Conservation (phyloP, 23 red algal species). For the Cyanidioschyzon merolae region DNA sequence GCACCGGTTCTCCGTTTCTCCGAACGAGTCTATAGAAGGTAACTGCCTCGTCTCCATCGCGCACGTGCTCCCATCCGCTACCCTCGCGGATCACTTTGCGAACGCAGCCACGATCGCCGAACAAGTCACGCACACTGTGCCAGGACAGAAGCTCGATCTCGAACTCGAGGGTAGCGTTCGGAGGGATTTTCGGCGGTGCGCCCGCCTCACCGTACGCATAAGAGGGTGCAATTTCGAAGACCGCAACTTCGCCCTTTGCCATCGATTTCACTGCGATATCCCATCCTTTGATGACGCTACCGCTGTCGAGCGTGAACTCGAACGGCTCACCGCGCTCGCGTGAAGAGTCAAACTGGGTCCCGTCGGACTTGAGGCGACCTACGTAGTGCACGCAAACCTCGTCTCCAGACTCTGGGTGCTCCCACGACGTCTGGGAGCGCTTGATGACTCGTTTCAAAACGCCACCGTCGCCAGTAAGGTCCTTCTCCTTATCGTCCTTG, state of each 20-base stretch:
- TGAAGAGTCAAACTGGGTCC: conserved; percentile 18
- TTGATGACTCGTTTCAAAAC: conserved; percentile 70
- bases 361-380: conserved; percentile 17
- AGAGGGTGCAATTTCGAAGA: conserved; percentile 19
- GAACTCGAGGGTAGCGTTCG: conserved; percentile 34
- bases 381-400: conserved; percentile 32
- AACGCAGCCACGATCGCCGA: conserved; percentile 61
- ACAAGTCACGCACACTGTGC: conserved; percentile 69
- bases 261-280: conserved; percentile 26
- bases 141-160: conserved; percentile 43
- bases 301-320: conserved; percentile 20
- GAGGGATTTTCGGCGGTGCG: conserved; percentile 35
- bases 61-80: conserved; percentile 72
- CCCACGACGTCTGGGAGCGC: conserved; percentile 22
- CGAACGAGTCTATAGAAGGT: conserved; percentile 16
- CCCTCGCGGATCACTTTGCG: conserved; percentile 46
- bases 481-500: conserved; percentile 20
- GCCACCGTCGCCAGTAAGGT: conserved; percentile 75
- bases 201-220: conserved; percentile 39
- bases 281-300: conserved; percentile 36
- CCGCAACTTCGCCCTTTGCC: conserved; percentile 34
- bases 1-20: conserved; percentile 18
- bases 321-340: conserved; percentile 19
- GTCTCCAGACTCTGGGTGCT: conserved; percentile 30
- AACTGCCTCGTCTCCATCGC: conserved; percentile 42